These are phyloP conservation scores for Apiotrichum veenhuisii DNA, from an alignment of 1,284 basidiomycete species.

Conservation along the genomic window DNA sequence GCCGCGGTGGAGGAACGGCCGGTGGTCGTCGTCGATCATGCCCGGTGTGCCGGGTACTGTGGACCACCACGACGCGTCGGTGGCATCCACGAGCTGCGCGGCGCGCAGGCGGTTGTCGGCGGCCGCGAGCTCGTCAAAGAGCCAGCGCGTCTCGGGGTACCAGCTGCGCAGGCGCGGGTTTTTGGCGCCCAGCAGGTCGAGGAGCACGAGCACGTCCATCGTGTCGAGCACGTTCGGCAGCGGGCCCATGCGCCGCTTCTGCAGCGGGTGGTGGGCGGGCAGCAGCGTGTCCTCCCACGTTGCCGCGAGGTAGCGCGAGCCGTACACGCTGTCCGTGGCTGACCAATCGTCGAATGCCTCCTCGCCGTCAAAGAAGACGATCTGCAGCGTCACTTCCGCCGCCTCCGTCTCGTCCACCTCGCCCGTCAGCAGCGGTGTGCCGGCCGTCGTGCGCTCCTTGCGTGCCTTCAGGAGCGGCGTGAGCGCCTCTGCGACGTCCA, in stretches of 20 bases:
- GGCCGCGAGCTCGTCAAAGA: conserved; percentile 69
- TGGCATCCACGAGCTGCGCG: conserved; percentile 30
- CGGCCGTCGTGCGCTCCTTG: conserved; percentile 57
- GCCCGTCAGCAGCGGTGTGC: conserved; percentile 27
- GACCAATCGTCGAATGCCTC: conserved; percentile 94
- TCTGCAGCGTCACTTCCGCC: conserved; percentile 77
- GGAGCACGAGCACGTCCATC: conserved; percentile 82
- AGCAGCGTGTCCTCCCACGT: conserved; percentile 73
- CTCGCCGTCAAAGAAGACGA: conserved; percentile 98
- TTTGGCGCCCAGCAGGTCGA: conserved; percentile 79
- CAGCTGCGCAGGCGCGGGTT: conserved; percentile 70
- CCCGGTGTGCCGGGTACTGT: conserved; percentile 52
- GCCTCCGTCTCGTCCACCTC: conserved; percentile 66
- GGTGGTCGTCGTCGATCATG: conserved; percentile 84
- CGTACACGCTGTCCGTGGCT: conserved; percentile 84
- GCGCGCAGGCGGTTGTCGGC: conserved; percentile 61
- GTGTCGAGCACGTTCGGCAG: conserved; percentile 63
- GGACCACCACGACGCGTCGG: conserved; percentile 40
- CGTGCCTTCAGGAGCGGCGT: conserved; percentile 66
- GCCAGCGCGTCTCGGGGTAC: conserved; percentile 85
- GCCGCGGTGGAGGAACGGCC: conserved; percentile 79
- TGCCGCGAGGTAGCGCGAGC: conserved; percentile 80
- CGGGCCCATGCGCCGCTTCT: conserved; percentile 60
- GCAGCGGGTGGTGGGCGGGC: conserved; percentile 51
- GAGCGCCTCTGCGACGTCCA: conserved; percentile 80